Evolutionary conservation across 2,329 filamentous ascomycete species (phyloP), one percentile per base, ranked within the genome.

Genomic region (Fusarium caatingaense): DNA sequence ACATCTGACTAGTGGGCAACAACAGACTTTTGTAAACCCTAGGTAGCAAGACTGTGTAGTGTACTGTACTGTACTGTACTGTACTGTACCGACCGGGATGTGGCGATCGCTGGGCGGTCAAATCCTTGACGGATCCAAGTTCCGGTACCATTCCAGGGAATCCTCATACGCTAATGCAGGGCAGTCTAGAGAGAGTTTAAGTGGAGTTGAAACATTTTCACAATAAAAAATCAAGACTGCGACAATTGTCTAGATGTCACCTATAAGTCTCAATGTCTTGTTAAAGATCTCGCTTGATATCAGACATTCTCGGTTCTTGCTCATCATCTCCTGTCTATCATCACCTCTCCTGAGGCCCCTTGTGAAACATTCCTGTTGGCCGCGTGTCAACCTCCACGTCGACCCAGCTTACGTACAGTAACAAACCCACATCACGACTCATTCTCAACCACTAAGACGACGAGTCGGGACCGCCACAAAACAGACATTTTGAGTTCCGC

Each of bases 381-480:
- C 63, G 63, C 63, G 63, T 66, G 63, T 66, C 62, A 61, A 66
- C 62, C 63, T 66, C 61, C 55, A 60, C 51, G 56, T 30, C 10
- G 28, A 34, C 15, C 20, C 28, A 65, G 48, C 47, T 61, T 63
- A 65, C 62, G 62, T 60, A 66, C 34, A 21, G 34, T 37, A 49
- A 4, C 8, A 46, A 59, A 42, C 63, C 63, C 63, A 66, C 63
- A 66, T 66, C 44, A 66, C 63, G 63, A 66, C 48, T 66, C 62
- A 46, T 61, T 55, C 16, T 21, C 60, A 23, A 46, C 63, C 63
- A 55, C 63, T 49, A 41, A 42, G 49, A 54, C n/a, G 21, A 21
- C 21, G 30, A 45, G 30, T 42, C 23, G 30, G 45, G 27, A 37
- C 49, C 62, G 62, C 62, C 63, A 66, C 63, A 49, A 34, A 34